These are phyloP conservation scores for Byssoonygena ceratinophila DNA, from an alignment of 2,329 filamentous ascomycete genomes.

Conservation along the genomic window DNA sequence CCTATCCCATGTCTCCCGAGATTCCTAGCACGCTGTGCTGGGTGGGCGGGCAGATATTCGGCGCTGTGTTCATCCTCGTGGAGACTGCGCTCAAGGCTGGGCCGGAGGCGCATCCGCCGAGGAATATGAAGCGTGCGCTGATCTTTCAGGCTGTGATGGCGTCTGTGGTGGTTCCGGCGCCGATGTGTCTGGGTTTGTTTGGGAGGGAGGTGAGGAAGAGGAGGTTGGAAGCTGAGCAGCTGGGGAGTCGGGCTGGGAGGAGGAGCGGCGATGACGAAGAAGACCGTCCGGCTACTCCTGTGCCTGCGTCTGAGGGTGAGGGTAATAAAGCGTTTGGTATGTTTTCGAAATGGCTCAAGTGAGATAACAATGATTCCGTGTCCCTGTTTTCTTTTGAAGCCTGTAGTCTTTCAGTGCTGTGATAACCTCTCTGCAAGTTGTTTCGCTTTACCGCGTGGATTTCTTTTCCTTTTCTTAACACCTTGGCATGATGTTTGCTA, in stretches of 20 bases:
- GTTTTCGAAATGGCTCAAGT: conserved; percentile 1
- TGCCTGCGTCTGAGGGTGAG: background rate
- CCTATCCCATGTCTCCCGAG: conserved; percentile 76
- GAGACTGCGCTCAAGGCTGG: conserved; percentile 59
- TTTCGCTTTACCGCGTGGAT: no score
- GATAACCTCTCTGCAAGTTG: no score
- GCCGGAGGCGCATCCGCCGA: conserved; percentile 46
- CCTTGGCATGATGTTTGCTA: no score
- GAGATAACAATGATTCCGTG: background rate
- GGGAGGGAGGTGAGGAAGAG: conserved; percentile 41
- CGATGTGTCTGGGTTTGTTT: conserved; percentile 59
- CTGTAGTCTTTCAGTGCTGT: no score
- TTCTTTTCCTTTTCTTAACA: no score
- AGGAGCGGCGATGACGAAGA: background rate
- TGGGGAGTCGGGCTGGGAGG: background rate
- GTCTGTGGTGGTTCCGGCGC: conserved; percentile 53
- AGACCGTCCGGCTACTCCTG: background rate
- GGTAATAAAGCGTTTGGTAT: background rate
- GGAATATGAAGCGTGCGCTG: conserved; percentile 63
- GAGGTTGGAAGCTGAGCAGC: conserved; percentile 32
- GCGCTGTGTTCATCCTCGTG: conserved; percentile 72
- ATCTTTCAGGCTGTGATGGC: conserved; percentile 69
- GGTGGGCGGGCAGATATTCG: conserved; percentile 75
- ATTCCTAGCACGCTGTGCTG: conserved; percentile 75
- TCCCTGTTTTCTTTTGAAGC: background rate